Evolutionary conservation across 768 basidiomycete genomes (phyloP), one percentile per base, ranked within the genome.

Genomic region (Piloderma croceum): DNA sequence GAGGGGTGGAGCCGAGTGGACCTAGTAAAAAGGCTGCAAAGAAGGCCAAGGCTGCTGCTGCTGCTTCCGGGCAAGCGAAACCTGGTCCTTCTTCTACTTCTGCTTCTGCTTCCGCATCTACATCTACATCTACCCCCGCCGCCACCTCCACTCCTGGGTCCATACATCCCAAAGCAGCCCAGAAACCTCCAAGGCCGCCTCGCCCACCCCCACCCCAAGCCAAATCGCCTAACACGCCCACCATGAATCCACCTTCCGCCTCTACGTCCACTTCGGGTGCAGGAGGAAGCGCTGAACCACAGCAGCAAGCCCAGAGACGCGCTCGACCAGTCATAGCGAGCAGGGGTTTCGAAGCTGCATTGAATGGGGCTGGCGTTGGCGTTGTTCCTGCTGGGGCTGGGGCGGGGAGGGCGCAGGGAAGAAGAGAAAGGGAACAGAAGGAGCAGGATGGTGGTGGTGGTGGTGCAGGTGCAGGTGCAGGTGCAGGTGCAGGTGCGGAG

Each of bases 261-360:
- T 21, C 50, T 44, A 20, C 60, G 34, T 6, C 38, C 47, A 9
- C 22, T 41, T 7, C 48, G 46, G 25, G 41, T 31, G 11, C 57
- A 55, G 20, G 36, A 49, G 20, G 50, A 52, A 4, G 5, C 36
- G 0, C 21, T 34, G 27, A 59, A 54, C 24, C 22, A 35, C 35
- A 13, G 33, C 33, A 11, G 2, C 34, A 9, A 9, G 12, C 6
- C 20, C 41, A 9, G 32, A 70, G 75, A 18, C 69, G 77, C 23
- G 47, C 58, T 4, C 74, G 83, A 5, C 81, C 81, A 2, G 67
- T 81, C 7, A 60, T 86, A 23, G 79, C 70, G 0, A 77, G 76
- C 3, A 69, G 83, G 10, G 81, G 85, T 11, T 81, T 88, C 38
- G 83, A 85, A 49, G 83, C 77, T 6, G 85, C 85, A 6, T 59